phyloP scores from a whole-genome alignment of 805 yeast species.

The Candida ulmi region DNA sequence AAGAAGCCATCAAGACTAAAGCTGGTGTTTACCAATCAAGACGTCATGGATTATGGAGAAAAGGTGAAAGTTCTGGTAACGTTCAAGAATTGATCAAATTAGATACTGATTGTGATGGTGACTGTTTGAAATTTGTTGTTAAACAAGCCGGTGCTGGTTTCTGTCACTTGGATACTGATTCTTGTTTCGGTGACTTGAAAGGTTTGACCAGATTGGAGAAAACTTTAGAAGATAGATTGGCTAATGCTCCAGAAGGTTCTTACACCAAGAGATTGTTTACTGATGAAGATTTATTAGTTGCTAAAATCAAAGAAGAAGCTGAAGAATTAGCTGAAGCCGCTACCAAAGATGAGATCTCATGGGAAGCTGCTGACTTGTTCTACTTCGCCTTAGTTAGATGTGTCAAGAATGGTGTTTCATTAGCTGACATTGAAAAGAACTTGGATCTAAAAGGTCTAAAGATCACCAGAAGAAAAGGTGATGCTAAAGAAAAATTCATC shows the following conservation, averaged over 20 bases:
- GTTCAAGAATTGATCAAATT: slow-evolving; percentile 69
- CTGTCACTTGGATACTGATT: slow-evolving; percentile 77
- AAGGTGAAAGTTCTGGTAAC: slow-evolving; percentile 96
- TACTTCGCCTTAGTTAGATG: slow-evolving; percentile 72
- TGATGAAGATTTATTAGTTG: slow-evolving; percentile 69
- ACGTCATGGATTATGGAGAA: slow-evolving; percentile 89
- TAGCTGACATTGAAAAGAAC: slow-evolving; percentile 78
- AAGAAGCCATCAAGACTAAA: slow-evolving; percentile 71
- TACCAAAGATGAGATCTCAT: slow-evolving; percentile 63
- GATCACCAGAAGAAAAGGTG: slow-evolving; percentile 91
- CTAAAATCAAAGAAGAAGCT: slow-evolving; percentile 93
- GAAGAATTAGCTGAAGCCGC: slow-evolving; percentile 90
- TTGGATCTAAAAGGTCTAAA: slow-evolving; percentile 78
- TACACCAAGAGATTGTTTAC: slow-evolving; percentile 84
- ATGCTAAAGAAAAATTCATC: slow-evolving; percentile 81
- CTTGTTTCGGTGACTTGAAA: slow-evolving; percentile 71
- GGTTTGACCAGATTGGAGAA: slow-evolving; percentile 70
- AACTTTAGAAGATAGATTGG: slow-evolving; percentile 56
- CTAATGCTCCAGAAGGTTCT: slow-evolving; percentile 84
- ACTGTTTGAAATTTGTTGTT: slow-evolving; percentile 82
- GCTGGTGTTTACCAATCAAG: slow-evolving; percentile 95
- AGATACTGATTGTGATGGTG: slow-evolving; percentile 87
- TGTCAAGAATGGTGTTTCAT: slow-evolving; percentile 69
- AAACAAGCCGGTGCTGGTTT: slow-evolving; percentile 84
- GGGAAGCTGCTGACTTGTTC: slow-evolving; percentile 96